Base-by-base conservation (phyloP, 176 grass and related monocot species). In the Puccinellia tenuiflora region DNA sequence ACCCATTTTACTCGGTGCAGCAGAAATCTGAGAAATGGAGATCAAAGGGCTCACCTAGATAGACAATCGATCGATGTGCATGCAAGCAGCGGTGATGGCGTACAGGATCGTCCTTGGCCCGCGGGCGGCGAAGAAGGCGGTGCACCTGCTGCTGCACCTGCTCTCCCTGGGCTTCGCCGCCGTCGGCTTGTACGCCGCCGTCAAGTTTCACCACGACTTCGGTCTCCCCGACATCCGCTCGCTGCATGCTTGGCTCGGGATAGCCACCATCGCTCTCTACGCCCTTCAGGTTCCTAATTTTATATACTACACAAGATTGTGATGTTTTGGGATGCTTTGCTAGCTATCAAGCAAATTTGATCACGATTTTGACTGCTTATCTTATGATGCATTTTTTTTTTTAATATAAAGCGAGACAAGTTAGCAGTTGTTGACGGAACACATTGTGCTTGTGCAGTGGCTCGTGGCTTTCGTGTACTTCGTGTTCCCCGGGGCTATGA, bases 221-320 rank as follows among this genome's bases (percentile, higher is more conserved):
- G 53, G 72, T 17, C 14, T 48, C 13, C 46, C 78, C 0, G 57
- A 82, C 68, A 0, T 88, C 70, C 90, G 35, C 47, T 82, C 81
- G 30, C 57, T 91, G 18, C 90, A 88, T 73, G 81, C 90, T 47
- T 91, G 90, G 90, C 48, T 91, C 2, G 86, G 90, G 29, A 91
- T 91, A 50, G 78, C 78, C 86, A 91, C 90, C 37, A 25, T 75
- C 13, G 45, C 16, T 28, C 86, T 91, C 31, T 91, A 91, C 35
- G 86, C 72, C 15, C 65, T 91, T 4, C 90, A 88, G 90, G 90
- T 81, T 39, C 21, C 28, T 5, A 56, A 22, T n/a, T n/a, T n/a
- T n/a, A n/a, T n/a, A n/a, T n/a, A n/a, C n/a, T n/a, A n/a, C n/a
- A n/a, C n/a, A 51, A 51, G 16, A 51, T 51, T 18, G 6, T 51